A percentile compares a stretch with the other conserved stretches of the same genome.
phyloP scores from a whole-genome alignment of 306 rosid genomes.

The Citrullus colocynthis region DNA sequence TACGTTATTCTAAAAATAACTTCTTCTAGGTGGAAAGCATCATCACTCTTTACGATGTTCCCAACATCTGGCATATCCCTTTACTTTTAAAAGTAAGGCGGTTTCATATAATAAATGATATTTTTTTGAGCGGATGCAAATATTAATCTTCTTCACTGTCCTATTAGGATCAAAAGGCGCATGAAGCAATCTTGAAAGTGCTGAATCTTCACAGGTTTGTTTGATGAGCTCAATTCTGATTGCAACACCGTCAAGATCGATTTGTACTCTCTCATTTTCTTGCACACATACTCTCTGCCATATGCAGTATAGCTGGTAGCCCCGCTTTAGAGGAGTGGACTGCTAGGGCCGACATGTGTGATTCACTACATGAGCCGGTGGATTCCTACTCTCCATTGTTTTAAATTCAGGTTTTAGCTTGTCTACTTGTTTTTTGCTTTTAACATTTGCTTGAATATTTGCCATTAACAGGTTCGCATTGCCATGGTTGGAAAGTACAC shows the following conservation, averaged over 20 bases:
- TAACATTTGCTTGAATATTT: neutral
- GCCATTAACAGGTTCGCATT: slow-evolving; percentile 56
- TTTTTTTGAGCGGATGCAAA: neutral
- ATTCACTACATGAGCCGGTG: slow-evolving; percentile 30
- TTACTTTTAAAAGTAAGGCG: slow-evolving; percentile 66
- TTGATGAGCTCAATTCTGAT: neutral
- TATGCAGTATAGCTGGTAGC: slow-evolving; percentile 20
- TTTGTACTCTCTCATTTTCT: neutral
- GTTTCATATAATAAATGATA: neutral
- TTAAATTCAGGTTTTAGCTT: neutral
- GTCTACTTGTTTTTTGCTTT: neutral
- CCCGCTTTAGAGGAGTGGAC: slow-evolving; percentile 36
- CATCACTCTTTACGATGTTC: slow-evolving; percentile 80
- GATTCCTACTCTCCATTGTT: neutral
- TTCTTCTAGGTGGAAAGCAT: slow-evolving; percentile 56
- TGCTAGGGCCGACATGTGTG: slow-evolving; percentile 23
- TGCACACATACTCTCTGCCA: slow-evolving; percentile 2
- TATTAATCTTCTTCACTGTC: neutral
- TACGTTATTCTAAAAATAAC: neutral
- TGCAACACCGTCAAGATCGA: neutral
- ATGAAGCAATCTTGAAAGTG: slow-evolving; percentile 33
- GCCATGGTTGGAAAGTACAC: slow-evolving; percentile 96
- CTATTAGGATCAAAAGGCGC: slow-evolving; percentile 36
- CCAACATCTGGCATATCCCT: slow-evolving; percentile 96
- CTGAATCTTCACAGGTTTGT: slow-evolving; percentile 33